A percentile compares a stretch with the other conserved stretches of the same genome.
Conservation (phyloP, 768 basidiomycete species). For the Russula olivacea region DNA sequence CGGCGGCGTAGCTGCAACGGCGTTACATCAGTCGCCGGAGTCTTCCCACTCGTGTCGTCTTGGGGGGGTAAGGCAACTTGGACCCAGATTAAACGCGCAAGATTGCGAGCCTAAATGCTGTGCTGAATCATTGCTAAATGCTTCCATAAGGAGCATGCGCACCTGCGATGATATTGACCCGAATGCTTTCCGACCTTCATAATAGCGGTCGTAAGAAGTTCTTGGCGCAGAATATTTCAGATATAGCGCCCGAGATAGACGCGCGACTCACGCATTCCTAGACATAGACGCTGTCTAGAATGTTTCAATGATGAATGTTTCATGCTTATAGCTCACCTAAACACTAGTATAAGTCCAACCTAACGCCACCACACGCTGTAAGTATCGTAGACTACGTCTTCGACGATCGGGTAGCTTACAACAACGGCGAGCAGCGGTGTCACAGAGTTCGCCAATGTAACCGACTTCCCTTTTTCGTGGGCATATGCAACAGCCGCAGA, state of each 20-base stretch:
- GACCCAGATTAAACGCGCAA: constrained; percentile 75
- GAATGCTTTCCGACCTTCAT: constrained; percentile 86
- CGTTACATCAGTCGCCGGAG: constrained; percentile 41
- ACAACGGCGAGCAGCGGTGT: constrained; percentile 87
- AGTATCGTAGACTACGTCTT: neutral
- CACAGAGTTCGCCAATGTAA: constrained; percentile 75
- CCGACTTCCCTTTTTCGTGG: constrained; percentile 47
- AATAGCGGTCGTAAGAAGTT: constrained; percentile 82
- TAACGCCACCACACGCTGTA: constrained; percentile 29
- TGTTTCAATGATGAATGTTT: neutral
- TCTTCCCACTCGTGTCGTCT: constrained; percentile 51
- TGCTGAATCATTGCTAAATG: neutral
- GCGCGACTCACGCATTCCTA: constrained; percentile 54
- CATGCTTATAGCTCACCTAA: constrained; percentile 51
- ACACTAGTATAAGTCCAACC: constrained; percentile 87
- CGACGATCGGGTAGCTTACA: constrained; percentile 39
- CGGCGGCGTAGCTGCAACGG: constrained; percentile 49
- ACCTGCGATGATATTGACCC: constrained; percentile 62
- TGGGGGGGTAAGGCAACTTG: constrained; percentile 61
- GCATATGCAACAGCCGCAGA: constrained; percentile 56
- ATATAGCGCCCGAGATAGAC: neutral
- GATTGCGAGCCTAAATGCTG: constrained; percentile 52
- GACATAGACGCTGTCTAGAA: neutral
- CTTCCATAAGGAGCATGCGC: constrained; percentile 13
- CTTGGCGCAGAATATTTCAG: constrained; percentile 33